Percentiles rank a stretch among this genome's conserved stretches.
Conservation (phyloP, 1,284 basidiomycete genomes). For the Vanrija sp. region DNA sequence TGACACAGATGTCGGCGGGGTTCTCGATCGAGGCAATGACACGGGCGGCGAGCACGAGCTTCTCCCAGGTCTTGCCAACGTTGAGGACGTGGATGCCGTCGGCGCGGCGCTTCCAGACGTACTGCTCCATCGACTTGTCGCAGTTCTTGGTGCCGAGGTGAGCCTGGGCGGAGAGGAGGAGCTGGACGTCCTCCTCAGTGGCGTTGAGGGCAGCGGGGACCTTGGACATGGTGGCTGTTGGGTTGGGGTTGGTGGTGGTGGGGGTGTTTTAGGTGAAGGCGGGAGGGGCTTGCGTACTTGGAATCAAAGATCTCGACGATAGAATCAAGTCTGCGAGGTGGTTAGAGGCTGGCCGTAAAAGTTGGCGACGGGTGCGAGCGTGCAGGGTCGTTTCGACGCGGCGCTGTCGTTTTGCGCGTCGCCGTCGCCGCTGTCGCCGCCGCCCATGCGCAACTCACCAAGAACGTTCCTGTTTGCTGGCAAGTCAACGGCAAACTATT, state of each 20-base stretch:
- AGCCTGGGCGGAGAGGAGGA: slow-evolving; percentile 89
- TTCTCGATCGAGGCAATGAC: slow-evolving; percentile 94
- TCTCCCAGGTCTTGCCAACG: slow-evolving; percentile 99
- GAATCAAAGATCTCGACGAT: slow-evolving; percentile 33
- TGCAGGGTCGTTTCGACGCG: no score
- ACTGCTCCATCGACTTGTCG: slow-evolving; percentile 97
- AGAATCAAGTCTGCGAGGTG: background rate
- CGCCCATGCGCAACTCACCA: no score
- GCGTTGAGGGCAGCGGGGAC: slow-evolving; percentile 87
- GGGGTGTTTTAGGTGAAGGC: slow-evolving; percentile 9
- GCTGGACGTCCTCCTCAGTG: slow-evolving; percentile 95
- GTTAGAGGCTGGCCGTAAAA: background rate
- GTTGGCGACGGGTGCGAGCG: background rate
- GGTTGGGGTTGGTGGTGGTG: slow-evolving; percentile 15
- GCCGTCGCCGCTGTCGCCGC: no score
- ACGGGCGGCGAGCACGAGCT: slow-evolving; percentile 91
- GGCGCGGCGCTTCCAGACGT: slow-evolving; percentile 93
- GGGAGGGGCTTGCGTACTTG: slow-evolving; percentile 44
- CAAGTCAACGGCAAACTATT: no score
- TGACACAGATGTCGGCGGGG: slow-evolving; percentile 95
- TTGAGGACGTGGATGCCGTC: slow-evolving; percentile 97
- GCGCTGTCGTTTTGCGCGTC: no score
- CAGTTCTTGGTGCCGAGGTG: slow-evolving; percentile 98
- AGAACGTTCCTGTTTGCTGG: no score
- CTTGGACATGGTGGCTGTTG: slow-evolving; percentile 55